Base-by-base conservation (phyloP, 116 monocot species). In the Trichopus zeylanicus region DNA sequence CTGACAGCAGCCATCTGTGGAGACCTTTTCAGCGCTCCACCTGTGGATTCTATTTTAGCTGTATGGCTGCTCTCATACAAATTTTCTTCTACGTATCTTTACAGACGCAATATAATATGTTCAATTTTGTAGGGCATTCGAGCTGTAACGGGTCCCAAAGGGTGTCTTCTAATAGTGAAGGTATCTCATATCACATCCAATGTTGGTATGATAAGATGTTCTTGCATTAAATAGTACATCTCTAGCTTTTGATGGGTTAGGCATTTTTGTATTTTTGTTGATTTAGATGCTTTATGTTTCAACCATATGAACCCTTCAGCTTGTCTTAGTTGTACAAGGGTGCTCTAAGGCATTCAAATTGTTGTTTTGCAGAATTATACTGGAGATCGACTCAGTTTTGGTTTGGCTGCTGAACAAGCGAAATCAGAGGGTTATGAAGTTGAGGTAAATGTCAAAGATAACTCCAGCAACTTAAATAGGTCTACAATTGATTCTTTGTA, bases 1-100 rank as follows among this genome's bases (percentile, higher is more conserved):
- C 75, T 94, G 65, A 94, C 94, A 54, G 89, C 94, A 34, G 94
- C 94, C 26, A 77, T 94, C 20, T 89, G 86, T 81, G 94, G 94
- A 53, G 86, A 94, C 70, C 74, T 94, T 76, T 94, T 94, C 46
- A 35, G 81, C 9, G 89, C 94, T 32, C 94, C 94, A 39, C 80
- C 83, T 59, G 83, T 89, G 61, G 81, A 89, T 72, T 83, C 94
- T 16, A 86, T 94, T 35, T 79, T 94, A 74, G 90, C 89, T 69
- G 94, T 94, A 91, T 72, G 71, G 15, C 59, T 67, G 27, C 20
- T 46, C 60, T 59, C 61, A 25, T 23, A 9, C 62, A 55, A 33
- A 16, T 21, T 35, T 32, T 19, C 28, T 24, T 23, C 42, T n/a
- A 16, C 47, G 32, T 59, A 42, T 62, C 4, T 48, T 29, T 60